Percentiles rank a stretch among this genome's conserved stretches.
These are phyloP conservation scores for Diaporthe vaccinii DNA, from an alignment of 2,329 filamentous ascomycete species.

Conservation along the genomic window DNA sequence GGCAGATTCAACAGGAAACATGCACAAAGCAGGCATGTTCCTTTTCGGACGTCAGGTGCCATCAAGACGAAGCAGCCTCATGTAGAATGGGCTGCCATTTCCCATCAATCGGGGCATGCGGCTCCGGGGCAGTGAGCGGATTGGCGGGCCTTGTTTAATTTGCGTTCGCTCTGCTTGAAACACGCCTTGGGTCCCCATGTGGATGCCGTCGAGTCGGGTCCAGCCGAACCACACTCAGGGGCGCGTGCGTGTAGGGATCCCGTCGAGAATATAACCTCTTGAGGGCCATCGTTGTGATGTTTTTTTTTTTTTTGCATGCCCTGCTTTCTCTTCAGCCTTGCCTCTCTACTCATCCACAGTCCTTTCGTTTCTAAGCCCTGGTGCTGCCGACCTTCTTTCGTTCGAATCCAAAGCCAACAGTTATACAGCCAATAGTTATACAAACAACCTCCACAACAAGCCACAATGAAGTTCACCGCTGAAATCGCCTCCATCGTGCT, in stretches of 20 bases:
- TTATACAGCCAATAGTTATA: neutral
- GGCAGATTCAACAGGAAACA: neutral
- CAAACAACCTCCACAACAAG: neutral
- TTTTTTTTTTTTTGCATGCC: too few species aligned
- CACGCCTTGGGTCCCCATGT: slow-evolving; percentile 28
- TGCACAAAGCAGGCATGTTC: neutral
- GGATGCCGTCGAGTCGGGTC: slow-evolving; percentile 21
- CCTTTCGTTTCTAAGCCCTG: neutral
- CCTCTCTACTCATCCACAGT: neutral
- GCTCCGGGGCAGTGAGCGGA: slow-evolving; percentile 33
- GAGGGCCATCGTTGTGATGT: neutral
- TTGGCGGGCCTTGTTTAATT: slow-evolving; percentile 38
- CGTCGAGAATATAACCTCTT: slow-evolving; percentile 21
- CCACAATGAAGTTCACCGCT: slow-evolving; percentile 39
- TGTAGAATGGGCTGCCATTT: neutral
- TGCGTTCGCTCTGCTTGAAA: slow-evolving; percentile 37
- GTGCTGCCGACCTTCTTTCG: slow-evolving; percentile 28
- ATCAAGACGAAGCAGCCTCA: slow-evolving; percentile 4
- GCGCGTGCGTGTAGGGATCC: slow-evolving; percentile 27
- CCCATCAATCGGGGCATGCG: slow-evolving; percentile 26
- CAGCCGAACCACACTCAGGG: slow-evolving; percentile 22
- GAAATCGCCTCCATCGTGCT: slow-evolving; percentile 48
- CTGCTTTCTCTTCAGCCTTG: slow-evolving; percentile 1
- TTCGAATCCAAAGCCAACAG: neutral
- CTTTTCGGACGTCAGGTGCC: neutral